Conservation (phyloP, 495 filamentous ascomycete genomes). For the Hapsidospora chrysogenum region DNA sequence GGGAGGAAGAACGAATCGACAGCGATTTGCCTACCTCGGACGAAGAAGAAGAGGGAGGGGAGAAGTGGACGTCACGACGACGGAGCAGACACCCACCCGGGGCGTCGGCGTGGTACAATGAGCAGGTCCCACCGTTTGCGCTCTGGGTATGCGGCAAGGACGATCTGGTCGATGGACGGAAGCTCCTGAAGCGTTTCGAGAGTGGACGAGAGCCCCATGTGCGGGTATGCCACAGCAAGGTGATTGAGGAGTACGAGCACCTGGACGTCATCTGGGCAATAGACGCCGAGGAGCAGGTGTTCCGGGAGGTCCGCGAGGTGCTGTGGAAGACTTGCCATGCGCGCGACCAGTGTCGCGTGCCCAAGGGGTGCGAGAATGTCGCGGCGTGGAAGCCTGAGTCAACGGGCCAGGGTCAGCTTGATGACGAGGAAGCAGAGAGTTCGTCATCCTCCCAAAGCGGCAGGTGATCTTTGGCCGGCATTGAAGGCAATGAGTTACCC, state of each 20-base stretch:
- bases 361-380: slow-evolving; percentile 43
- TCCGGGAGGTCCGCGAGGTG: slow-evolving; percentile 63
- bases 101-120: slow-evolving; percentile 65
- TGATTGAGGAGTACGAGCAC: slow-evolving; percentile 87
- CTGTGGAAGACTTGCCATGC: slow-evolving; percentile 56
- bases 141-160: slow-evolving; percentile 79
- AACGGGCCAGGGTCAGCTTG: background rate
- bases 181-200: slow-evolving; percentile 57
- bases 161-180: slow-evolving; percentile 65
- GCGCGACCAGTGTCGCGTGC: slow-evolving; percentile 41
- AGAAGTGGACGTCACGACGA: background rate
- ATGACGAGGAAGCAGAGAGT: background rate
- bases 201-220: slow-evolving; percentile 72
- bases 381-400: slow-evolving; percentile 12
- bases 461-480: too few relatives aligned
- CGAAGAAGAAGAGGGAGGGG: background rate
- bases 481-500: too few relatives aligned
- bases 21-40: slow-evolving; percentile 7
- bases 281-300: slow-evolving; percentile 72
- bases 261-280: slow-evolving; percentile 95
- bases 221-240: slow-evolving; percentile 57
- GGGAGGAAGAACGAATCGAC: slow-evolving; percentile 35
- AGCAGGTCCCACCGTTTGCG: slow-evolving; percentile 66
- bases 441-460: too few relatives aligned
- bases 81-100: slow-evolving; percentile 12